A percentile compares a stretch with the other conserved stretches of the same genome.
Conservation (phyloP, 2,329 filamentous ascomycete species). For the Phaeosphaeriaceae sp. region DNA sequence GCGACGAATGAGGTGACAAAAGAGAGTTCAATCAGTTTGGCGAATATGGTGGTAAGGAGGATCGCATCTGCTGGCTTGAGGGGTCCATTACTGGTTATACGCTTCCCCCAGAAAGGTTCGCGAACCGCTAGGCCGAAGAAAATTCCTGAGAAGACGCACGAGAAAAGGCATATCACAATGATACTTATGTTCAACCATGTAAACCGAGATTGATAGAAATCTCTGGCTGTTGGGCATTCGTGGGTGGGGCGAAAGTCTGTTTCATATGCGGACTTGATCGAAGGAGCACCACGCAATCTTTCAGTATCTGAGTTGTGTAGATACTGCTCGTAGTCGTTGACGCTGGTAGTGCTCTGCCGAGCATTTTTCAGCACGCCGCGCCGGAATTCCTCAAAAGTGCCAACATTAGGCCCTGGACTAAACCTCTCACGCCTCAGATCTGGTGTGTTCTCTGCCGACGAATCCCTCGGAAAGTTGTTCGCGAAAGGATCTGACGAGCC, state of each 20-base stretch:
- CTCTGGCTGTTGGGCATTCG: constrained; percentile 45
- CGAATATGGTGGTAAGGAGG: constrained; percentile 70
- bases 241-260: constrained; percentile 45
- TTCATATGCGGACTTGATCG: constrained; percentile 46
- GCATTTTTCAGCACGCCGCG: constrained; percentile 29
- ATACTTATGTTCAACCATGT: constrained; percentile 58
- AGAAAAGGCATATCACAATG: constrained; percentile 63
- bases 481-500: constrained; percentile 38
- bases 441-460: constrained; percentile 35
- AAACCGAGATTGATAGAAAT: constrained; percentile 49
- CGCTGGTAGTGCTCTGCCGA: constrained; percentile 24
- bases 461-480: constrained; percentile 33
- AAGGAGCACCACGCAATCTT: constrained; percentile 33
- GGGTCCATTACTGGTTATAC: constrained; percentile 60
- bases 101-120: constrained; percentile 68
- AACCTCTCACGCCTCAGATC: constrained; percentile 42
- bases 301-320: constrained; percentile 32
- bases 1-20: constrained; percentile 81
- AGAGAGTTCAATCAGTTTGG: constrained; percentile 78
- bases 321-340: constrained; percentile 40
- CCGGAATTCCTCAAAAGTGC: constrained; percentile 38
- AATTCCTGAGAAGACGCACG: constrained; percentile 69
- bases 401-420: constrained; percentile 32
- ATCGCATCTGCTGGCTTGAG: constrained; percentile 70
- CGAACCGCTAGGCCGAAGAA: constrained; percentile 69